A percentile compares a stretch with the other conserved stretches of the same genome.
phyloP scores from a whole-genome alignment of 1,284 basidiomycete species.

The Jaminaea rosea region DNA sequence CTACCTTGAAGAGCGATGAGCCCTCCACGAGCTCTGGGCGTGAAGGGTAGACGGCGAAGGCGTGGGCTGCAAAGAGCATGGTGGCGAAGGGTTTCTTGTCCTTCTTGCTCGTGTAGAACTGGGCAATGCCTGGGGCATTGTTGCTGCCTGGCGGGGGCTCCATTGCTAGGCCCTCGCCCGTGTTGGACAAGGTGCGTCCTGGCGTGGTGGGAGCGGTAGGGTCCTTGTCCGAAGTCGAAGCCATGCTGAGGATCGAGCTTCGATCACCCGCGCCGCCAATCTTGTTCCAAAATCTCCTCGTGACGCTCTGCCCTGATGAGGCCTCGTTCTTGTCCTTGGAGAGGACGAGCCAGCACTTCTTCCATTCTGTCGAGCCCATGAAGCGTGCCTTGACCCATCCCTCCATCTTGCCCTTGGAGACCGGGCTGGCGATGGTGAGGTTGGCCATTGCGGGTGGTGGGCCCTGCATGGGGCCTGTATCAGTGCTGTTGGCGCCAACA shows the following conservation, averaged over 20 bases:
- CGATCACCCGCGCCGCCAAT: slow-evolving; percentile 22
- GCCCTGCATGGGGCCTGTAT: slow-evolving; percentile 11
- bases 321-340: slow-evolving; percentile 12
- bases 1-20: slow-evolving; percentile 43
- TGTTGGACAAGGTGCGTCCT: slow-evolving; percentile 4
- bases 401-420: slow-evolving; percentile 64
- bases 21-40: slow-evolving; percentile 44
- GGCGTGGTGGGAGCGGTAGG: slow-evolving; percentile 10
- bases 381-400: slow-evolving; percentile 86
- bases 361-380: slow-evolving; percentile 93
- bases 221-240: slow-evolving; percentile 4
- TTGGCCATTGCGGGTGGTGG: slow-evolving; percentile 8
- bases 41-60: slow-evolving; percentile 44
- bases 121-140: slow-evolving; percentile 35
- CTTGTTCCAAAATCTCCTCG: slow-evolving; percentile 12
- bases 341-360: slow-evolving; percentile 78
- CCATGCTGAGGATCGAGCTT: slow-evolving; percentile 24
- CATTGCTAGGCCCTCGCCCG: slow-evolving; percentile 14
- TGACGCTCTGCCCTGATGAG: not conserved
- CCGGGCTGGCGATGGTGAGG: slow-evolving; percentile 32
- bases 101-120: slow-evolving; percentile 43
- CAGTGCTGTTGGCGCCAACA: slow-evolving; percentile 11
- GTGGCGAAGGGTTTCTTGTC: slow-evolving; percentile 41
- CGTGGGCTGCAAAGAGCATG: slow-evolving; percentile 36
- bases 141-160: slow-evolving; percentile 37